Evolutionary conservation across 2,329 filamentous ascomycete genomes (phyloP), one percentile per base, ranked within the genome.

Genomic region (Pseudocercospora eumusae): DNA sequence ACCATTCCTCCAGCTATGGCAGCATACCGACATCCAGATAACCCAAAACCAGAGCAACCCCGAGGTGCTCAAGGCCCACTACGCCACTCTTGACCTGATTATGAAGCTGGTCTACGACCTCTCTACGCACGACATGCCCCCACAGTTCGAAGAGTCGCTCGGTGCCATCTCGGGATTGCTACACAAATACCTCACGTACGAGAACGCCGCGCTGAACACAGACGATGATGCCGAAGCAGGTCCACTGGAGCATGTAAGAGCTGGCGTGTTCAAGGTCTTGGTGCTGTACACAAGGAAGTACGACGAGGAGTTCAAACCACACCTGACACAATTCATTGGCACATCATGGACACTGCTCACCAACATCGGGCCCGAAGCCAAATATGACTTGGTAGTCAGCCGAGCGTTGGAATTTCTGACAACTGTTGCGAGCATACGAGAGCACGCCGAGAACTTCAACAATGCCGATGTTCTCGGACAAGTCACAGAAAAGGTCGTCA

Each of bases 71-170:
- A 87, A 88, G 72, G 86, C 86, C 68, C 90, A 92, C 75, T 93
- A 96, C 70, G 87, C 90, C 66, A 92, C 92, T 2, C 83, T 99
- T 66, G 93, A 93, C 75, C 83, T 98, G 57, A 86, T 96, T 69
- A 83, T 97, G 69, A 96, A 96, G 80, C 87, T 99, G 54, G 87
- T 98, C 74, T 95, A 95, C 79, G 96, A 99, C 77, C 86, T 99
- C 57, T 97, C 93, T n/a, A 96, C 89, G 74, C 96, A 99, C 75
- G 95, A 99, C 76, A 84, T 99, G 70, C 92, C 95, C 15, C 93
- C 93, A 1, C 88, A 95, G 69, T 96, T 99, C 75, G 95, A 99
- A 80, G 89, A 96, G 67, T 90, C 96, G 73, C 83, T 99, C 20
- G 78, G 82, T 53, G 85, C 86, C 65, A 90, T 99, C 67, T 89